Evolutionary conservation across 164 flowering plant species (phyloP), one percentile per base, ranked within the genome.

Genomic region (Stephania japonica): DNA sequence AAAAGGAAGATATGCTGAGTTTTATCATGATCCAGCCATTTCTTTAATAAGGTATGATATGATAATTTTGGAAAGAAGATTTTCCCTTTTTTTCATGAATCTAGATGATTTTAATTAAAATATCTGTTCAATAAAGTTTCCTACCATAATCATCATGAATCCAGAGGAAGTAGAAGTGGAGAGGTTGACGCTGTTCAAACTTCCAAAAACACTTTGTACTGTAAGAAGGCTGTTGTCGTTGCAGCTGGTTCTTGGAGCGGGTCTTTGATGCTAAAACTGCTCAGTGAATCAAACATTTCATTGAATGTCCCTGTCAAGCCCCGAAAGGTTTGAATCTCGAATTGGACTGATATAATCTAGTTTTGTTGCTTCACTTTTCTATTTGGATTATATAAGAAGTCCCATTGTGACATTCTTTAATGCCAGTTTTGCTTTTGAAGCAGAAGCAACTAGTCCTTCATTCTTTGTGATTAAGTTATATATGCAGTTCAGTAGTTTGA

Each of bases 231-330:
- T 41, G 74, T 88, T 76, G 78, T 93, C 56, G 79, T 93, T 75
- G 97, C 99, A 32, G 86, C 98, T 68, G 99, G 99, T 85, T 88
- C 89, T 73, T 95, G 99, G 99, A 95, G 84, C 82, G 97, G 99
- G 14, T 83, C 90, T 73, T 76, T 95, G 80, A 88, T 90, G 87
- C 79, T 80, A 63, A 81, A 86, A 49, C 77, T 95, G 71, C 59
- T 87, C 50, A 78, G 73, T 73, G 82, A 83, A 47, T 79, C 79
- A 56, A 83, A 83, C 61, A 61, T 85, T 80, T 70, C 24, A 68
- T 43, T 92, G 77, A 82, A 86, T 78, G 80, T 95, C 59, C 98
- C 98, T 67, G 91, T 95, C 71, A 86, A 85, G 78, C 99, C 98
- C 73, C 87, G 99, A 62, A 93, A 95, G 99, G 99, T 94, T 65